Percentiles rank a stretch among this genome's conserved stretches.
These are phyloP conservation scores for Fusarium hostae DNA, from an alignment of 2,329 filamentous ascomycete genomes.

Conservation along the genomic window DNA sequence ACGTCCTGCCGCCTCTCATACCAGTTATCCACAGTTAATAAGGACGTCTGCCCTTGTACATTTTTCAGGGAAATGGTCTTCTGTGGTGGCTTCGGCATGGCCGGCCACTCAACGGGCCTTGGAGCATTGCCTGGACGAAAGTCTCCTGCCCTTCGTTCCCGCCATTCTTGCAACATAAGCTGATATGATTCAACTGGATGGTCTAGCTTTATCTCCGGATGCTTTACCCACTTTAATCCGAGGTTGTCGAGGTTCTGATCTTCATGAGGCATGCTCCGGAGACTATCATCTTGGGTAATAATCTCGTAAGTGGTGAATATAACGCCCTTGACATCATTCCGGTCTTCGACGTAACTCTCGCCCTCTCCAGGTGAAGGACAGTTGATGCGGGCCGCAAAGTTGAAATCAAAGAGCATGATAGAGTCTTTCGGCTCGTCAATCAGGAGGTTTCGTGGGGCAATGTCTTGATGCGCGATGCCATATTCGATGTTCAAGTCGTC, in stretches of 20 bases:
- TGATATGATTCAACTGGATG: conserved; percentile 43
- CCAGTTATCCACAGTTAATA: neutral
- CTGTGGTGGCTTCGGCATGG: conserved; percentile 18
- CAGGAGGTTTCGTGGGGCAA: conserved; percentile 53
- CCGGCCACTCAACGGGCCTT: conserved; percentile 37
- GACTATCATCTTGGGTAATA: conserved; percentile 47
- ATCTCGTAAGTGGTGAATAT: conserved; percentile 53
- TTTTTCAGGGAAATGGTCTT: neutral
- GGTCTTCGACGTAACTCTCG: conserved; percentile 21
- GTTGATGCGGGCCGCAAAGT: conserved; percentile 42
- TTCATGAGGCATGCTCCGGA: conserved; percentile 38
- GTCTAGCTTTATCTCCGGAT: conserved; percentile 49
- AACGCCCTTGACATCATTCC: conserved; percentile 51
- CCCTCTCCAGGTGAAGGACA: neutral
- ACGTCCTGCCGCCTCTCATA: neutral
- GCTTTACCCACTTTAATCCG: conserved; percentile 41
- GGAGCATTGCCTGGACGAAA: neutral
- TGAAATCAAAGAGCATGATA: conserved; percentile 53
- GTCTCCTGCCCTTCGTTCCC: conserved; percentile 11
- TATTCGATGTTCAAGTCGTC: conserved; percentile 50
- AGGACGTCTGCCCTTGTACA: neutral
- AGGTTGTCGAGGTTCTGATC: conserved; percentile 37
- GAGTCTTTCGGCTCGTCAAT: conserved; percentile 48
- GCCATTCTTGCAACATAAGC: conserved; percentile 41
- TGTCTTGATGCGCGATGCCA: conserved; percentile 53